Percentiles rank a stretch among this genome's conserved stretches.
phyloP scores from a whole-genome alignment of 2,329 filamentous ascomycete species.

The Pseudopyricularia cyperi region DNA sequence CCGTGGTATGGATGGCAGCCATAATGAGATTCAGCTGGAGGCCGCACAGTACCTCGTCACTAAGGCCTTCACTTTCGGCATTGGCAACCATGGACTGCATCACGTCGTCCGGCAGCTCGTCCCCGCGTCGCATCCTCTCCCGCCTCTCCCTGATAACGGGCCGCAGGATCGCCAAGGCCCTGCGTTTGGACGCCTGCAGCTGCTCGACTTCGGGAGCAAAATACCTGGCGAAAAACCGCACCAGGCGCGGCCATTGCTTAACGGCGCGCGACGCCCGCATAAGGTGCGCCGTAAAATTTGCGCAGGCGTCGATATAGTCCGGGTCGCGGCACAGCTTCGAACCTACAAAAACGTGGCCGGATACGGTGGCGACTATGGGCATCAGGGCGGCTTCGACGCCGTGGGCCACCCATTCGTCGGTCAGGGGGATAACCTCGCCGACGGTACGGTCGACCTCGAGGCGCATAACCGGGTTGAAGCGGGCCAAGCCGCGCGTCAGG shows the following conservation, averaged over 20 bases:
- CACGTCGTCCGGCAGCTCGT: neutral
- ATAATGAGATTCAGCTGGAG: constrained; percentile 29
- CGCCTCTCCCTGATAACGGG: neutral
- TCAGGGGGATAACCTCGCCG: constrained; percentile 17
- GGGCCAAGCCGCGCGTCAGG: constrained; percentile 3
- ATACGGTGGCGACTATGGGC: constrained; percentile 29
- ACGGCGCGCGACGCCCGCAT: neutral
- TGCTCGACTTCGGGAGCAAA: constrained; percentile 3
- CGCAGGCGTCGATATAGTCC: constrained; percentile 28
- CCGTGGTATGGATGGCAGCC: constrained; percentile 37
- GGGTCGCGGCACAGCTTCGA: constrained; percentile 28
- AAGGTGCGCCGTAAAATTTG: constrained; percentile 25
- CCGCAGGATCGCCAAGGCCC: neutral
- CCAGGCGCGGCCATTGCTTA: constrained; percentile 1
- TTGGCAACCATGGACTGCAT: constrained; percentile 10
- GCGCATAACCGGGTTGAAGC: constrained; percentile 22
- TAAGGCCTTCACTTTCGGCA: neutral
- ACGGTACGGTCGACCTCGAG: constrained; percentile 22
- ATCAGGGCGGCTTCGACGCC: constrained; percentile 26
- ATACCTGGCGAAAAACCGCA: neutral
- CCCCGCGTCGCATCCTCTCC: neutral
- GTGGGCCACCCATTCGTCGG: constrained; percentile 25
- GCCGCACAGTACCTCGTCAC: neutral
- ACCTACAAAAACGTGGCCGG: constrained; percentile 32
- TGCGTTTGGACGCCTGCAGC: neutral